Percentiles rank a stretch among this genome's conserved stretches.
phyloP scores from a whole-genome alignment of 306 rosid genomes.

The Prunus mira region DNA sequence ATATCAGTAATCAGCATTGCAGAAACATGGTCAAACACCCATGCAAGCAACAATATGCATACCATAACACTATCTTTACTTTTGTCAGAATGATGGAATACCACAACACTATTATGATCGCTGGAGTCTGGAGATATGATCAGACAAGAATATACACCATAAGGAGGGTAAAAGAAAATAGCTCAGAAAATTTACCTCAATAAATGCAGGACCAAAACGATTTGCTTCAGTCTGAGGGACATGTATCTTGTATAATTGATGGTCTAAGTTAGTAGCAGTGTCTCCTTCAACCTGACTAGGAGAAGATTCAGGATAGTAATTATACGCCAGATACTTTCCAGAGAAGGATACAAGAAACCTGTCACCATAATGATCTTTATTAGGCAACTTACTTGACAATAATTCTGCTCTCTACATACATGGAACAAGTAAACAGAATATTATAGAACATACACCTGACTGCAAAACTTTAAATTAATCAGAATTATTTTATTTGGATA shows the following conservation, averaged over 20 bases:
- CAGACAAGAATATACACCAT: background rate
- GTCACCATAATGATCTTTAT: conserved; percentile 36
- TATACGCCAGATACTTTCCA: conserved; percentile 72
- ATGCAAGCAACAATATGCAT: background rate
- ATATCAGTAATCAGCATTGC: no score
- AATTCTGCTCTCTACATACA: conserved; percentile 16
- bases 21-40: background rate
- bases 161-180: conserved; percentile 4
- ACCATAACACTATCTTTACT: background rate
- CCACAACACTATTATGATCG: background rate
- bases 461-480: background rate
- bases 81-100: background rate
- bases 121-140: background rate
- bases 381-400: conserved; percentile 10
- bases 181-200: conserved; percentile 58
- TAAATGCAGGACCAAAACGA: conserved; percentile 84
- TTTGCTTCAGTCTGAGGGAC: conserved; percentile 64
- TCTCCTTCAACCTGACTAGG: conserved; percentile 43
- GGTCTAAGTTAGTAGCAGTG: conserved; percentile 43
- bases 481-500: background rate
- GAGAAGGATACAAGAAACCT: conserved; percentile 89
- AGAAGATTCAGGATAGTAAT: conserved; percentile 44
- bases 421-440: conserved; percentile 11
- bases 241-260: conserved; percentile 66
- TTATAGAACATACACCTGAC: conserved; percentile 5